These are phyloP conservation scores for Fraxinus latifolia DNA, from an alignment of 305 asterid genomes.

Conservation along the genomic window DNA sequence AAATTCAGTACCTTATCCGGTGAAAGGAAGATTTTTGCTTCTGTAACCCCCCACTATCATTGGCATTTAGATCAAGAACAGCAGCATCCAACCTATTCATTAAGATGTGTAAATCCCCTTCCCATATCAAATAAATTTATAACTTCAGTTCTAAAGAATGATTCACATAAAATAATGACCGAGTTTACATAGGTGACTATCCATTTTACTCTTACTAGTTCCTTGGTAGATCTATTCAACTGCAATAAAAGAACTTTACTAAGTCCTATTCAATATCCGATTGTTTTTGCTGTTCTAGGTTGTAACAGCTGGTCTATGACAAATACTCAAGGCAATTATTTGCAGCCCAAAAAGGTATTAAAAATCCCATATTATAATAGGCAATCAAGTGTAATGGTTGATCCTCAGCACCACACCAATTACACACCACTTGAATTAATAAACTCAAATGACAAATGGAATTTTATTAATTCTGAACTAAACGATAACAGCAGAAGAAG, in stretches of 20 bases:
- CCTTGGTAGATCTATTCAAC: not conserved
- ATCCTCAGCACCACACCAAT: too few species aligned
- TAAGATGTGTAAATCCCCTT: not conserved
- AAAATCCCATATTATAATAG: constrained; percentile 6
- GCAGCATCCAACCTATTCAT: constrained; percentile 74
- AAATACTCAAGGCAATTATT: constrained; percentile 1
- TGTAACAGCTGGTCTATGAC: not conserved
- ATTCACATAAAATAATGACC: not conserved
- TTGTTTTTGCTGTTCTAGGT: not conserved
- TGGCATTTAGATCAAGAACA: constrained; percentile 81
- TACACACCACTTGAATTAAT: too few species aligned
- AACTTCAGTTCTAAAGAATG: not conserved
- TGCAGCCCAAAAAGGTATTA: not conserved
- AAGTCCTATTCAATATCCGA: not conserved
- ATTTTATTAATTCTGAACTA: too few species aligned
- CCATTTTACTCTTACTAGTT: not conserved
- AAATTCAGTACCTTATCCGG: constrained; percentile 68
- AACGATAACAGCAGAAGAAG: too few species aligned
- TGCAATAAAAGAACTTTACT: not conserved
- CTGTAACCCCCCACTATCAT: constrained; percentile 55
- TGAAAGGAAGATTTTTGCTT: constrained; percentile 73
- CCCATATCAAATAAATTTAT: not conserved
- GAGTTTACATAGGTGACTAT: not conserved
- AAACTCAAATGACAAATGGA: too few species aligned
- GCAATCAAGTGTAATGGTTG: not conserved